These are phyloP conservation scores for Arthromyces matolae DNA, from an alignment of 768 basidiomycete genomes.

Conservation along the genomic window DNA sequence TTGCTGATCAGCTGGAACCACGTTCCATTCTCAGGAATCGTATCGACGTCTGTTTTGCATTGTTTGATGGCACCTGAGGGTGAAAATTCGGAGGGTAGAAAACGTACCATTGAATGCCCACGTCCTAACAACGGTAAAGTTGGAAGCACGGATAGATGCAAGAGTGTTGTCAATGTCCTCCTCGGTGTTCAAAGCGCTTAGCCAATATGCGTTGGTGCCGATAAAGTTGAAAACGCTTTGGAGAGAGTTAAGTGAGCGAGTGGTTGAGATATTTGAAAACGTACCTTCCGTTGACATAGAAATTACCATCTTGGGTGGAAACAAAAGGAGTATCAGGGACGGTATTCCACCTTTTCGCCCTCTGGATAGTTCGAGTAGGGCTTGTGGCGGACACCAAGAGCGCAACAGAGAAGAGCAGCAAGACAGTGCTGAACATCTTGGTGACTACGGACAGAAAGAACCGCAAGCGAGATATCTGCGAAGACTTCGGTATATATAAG, in stretches of 20 bases:
- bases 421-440: conserved; percentile 31
- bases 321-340: conserved; percentile 39
- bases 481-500: conserved; percentile 10
- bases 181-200: conserved; percentile 48
- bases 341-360: conserved; percentile 22
- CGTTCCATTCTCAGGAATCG: conserved; percentile 52
- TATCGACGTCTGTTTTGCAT: conserved; percentile 39
- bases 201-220: conserved; percentile 68
- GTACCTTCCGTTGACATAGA: conserved; percentile 55
- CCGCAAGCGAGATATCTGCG: conserved; percentile 4
- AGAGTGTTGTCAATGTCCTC: conserved; percentile 57
- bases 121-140: conserved; percentile 56
- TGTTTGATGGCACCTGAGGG: not conserved
- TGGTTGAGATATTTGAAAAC: not conserved
- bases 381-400: conserved; percentile 31
- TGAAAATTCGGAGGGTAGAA: not conserved
- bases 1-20: conserved; percentile 63
- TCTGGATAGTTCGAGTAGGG: conserved; percentile 27
- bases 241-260: not conserved
- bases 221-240: conserved; percentile 26
- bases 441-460: conserved; percentile 21
- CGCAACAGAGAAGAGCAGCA: conserved; percentile 28
- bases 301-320: conserved; percentile 38
- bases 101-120: conserved; percentile 70
- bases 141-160: conserved; percentile 50